Evolutionary conservation across 805 yeast genomes (phyloP), one percentile per base, ranked within the genome.

Genomic region (Cephaloascus albidus): DNA sequence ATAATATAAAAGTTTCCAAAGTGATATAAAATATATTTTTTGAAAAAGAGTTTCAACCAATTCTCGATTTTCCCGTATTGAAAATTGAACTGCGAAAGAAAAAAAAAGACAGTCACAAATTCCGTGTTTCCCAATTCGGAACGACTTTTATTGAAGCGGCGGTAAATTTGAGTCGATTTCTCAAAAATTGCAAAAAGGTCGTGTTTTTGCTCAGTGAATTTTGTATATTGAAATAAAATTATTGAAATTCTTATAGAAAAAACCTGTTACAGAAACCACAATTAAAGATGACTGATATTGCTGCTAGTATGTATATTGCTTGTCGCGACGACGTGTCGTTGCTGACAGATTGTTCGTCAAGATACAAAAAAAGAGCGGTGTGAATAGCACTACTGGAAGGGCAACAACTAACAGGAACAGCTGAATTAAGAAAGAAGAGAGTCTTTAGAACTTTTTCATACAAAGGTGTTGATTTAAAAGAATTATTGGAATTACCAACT

Each of bases 391-490:
- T 26, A 10, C 30, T 26, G 30, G 14, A 8, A 26, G 8, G 30
- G 14, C 32, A 32, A 16, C 19, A 46, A 51, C 55, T 53, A 51
- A 51, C 54, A 38, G 30, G 43, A 37, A 51, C 64, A 65, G 75
- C 70, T 57, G 75, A 68, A 58, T 49, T 60, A 47, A 77, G 72
- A 75, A 84, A 81, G 83, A 86, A 81, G 86, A 81, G 95, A 85
- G 68, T 69, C 65, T 87, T 89, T 84, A 88, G 83, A 81, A 76
- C 95, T 77, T 89, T 89, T 85, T 81, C 96, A 58, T 93, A 78
- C 95, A 88, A 93, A 74, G 99, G 99, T 72, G 96, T 93, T 66
- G 97, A 89, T 70, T 84, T 93, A 65, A 82, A 82, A 64, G 87
- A 90, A 67, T 80, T 93, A 66, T 77, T 90, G 67, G 93, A 85